Evolutionary conservation across 2,329 filamentous ascomycete genomes (phyloP), one percentile per base, ranked within the genome.

Genomic region (Onygena corvina): DNA sequence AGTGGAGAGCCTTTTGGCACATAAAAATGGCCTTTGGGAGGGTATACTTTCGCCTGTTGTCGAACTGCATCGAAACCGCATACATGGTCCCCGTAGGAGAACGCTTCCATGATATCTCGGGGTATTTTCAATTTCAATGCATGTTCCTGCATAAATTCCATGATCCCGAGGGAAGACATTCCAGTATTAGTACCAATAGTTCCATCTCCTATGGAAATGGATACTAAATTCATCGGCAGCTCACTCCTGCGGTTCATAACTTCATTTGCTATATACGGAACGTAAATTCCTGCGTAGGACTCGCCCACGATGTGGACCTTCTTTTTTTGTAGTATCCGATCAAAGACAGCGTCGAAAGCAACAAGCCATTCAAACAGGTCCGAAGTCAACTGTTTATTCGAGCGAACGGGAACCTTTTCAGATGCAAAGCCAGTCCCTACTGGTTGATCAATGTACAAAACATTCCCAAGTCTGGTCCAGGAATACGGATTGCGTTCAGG

Each of bases 391-490:
- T 53, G 51, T 29, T 58, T 58, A 46, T 62, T 63, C 47, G 58
- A 53, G 14, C 30, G 47, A 1, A 61, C 57, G 1, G 59, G 61
- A 20, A 64, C 59, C 1, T 60, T 58, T 29, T 53, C 45, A 49
- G 59, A 64, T 20, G 62, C 60, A 36, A 61, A 61, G 3, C 65
- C 64, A 3, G 62, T 64, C 7, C 64, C 64, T 4, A 62, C 63
- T 2, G 64, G 65, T 38, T 67, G 64, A 46, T 67, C 64, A 33
- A 67, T 55, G 47, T 68, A 66, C 14, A 65, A 57, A 4, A 60
- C 61, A 57, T 61, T 59, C n/a, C 55, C 65, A 14, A 64, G 29
- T 36, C 49, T 54, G 3, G 48, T 55, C 54, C 36, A 49, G 23
- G 54, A 56, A 49, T 55, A 49, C 1, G 53, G 52, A 36, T 57